Evolutionary conservation across 2,329 filamentous ascomycete genomes (phyloP).

Genomic region (Fusarium dlaminii): DNA sequence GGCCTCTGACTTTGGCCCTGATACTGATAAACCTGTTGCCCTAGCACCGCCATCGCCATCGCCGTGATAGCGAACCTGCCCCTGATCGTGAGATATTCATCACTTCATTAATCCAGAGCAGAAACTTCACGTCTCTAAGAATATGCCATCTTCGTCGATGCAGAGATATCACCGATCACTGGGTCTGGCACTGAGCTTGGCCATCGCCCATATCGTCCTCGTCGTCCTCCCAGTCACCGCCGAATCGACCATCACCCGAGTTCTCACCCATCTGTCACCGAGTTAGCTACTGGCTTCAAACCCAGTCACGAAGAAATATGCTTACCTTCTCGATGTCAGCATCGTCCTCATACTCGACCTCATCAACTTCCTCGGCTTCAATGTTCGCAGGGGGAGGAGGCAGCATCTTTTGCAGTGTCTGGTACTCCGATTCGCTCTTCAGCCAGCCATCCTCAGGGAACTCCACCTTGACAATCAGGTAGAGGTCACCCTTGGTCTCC

Average conservation of each 20-base stretch:
- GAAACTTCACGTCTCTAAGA: slow-evolving; percentile 21
- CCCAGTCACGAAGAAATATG: slow-evolving; percentile 1
- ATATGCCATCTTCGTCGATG: slow-evolving; percentile 9
- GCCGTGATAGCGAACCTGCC: neutral
- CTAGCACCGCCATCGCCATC: slow-evolving; percentile 5
- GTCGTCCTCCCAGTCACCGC: slow-evolving; percentile 71
- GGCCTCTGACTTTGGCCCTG: neutral
- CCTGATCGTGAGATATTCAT: slow-evolving; percentile 38
- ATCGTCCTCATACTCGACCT: slow-evolving; percentile 86
- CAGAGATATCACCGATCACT: slow-evolving; percentile 58
- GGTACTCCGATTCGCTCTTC: slow-evolving; percentile 73
- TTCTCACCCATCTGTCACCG: slow-evolving; percentile 72
- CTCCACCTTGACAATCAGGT: slow-evolving; percentile 83
- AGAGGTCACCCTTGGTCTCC: slow-evolving; percentile 86
- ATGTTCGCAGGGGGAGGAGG: slow-evolving; percentile 71
- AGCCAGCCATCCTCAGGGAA: slow-evolving; percentile 92
- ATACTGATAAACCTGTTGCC: neutral
- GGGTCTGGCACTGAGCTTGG: slow-evolving; percentile 76
- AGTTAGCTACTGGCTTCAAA: slow-evolving; percentile 15
- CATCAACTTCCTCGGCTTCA: slow-evolving; percentile 79
- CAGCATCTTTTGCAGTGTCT: slow-evolving; percentile 77
- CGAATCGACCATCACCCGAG: slow-evolving; percentile 73
- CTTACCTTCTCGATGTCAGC: slow-evolving; percentile 82
- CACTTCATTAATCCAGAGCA: slow-evolving; percentile 38
- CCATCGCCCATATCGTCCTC: slow-evolving; percentile 75